Base-by-base conservation (phyloP, 1,284 basidiomycete species). In the Stereum hirsutum region DNA sequence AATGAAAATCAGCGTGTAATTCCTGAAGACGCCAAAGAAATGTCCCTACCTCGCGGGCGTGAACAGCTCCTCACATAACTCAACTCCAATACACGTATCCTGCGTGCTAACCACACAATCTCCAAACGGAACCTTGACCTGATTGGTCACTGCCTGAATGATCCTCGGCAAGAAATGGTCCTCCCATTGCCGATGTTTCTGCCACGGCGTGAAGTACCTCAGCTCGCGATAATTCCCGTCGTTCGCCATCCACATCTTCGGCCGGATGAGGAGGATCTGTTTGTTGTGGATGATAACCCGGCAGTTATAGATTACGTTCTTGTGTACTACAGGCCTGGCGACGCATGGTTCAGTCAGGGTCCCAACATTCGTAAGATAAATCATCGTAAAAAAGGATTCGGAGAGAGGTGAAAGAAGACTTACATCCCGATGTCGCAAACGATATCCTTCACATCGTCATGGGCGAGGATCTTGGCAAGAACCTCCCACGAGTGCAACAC, bases 201-300 rank as follows among this genome's bases (percentile, higher is more conserved):
- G 69, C 95, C 96, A 99, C 0, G 95, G 93, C 1, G 95, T 93
- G 55, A 99, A 99, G 64, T 91, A 95, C 27, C 96, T 73, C 54
- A 98, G 72, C 64, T 99, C 95, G 36, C 95, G 84, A 61, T 99
- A 99, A 61, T 99, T 98, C 8, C 95, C 95, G 55, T 98, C 93
- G 57, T 99, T 99, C 2, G 95, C 95, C 47, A 99, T 73, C 95
- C 95, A 99, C 92, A 99, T 94, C 67, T 99, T 99, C 0, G 95
- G 96, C 10, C 96, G 79, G 53, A 99, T 97, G 52, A 96, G 75
- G 1, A 97, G 63, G 50, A 99, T 92, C 63, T 90, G 78, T 38
- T 79, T 74, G 62, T 95, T 73, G 57, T 92, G 74, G 31, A 95
- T 78, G 55, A 98, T 84, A 27, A 98, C 72, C 15, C 96, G 82